Base-by-base conservation (phyloP, 306 rosid genomes). In the Morella rubra region DNA sequence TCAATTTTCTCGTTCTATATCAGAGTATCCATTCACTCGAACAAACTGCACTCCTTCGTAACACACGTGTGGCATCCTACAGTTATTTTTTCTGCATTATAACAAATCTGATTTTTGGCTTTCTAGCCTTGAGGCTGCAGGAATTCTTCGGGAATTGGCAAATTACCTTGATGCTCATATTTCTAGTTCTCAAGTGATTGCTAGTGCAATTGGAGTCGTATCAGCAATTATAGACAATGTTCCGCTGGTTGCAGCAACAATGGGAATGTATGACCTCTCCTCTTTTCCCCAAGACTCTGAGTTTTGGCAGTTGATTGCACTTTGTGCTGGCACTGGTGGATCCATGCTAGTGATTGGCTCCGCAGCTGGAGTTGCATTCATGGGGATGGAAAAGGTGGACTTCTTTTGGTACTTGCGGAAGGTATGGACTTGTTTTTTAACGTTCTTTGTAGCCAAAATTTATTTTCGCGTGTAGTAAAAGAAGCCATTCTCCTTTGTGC, bases 321-420 rank as follows among this genome's bases (percentile, higher is more conserved):
- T 72, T 64, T 95, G 98, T 62, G 98, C 98, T 12, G 97, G 97
- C 47, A 92, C 98, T 8, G 98, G 98, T 54, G 97, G 99, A 76
- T 95, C 99, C 79, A 92, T 95, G 99, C 84, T 95, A 15, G 67
- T 95, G 71, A 90, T 90, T 79, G 99, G 99, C 74, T 95, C 97
- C 40, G 97, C 97, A 53, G 96, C 99, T 24, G 99, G 99, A 81
- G 97, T 90, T 71, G 97, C 99, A 53, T 90, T 90, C 83, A 92
- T 95, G 99, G 99, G 99, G 78, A 95, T 92, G 99, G 99, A 95
- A 83, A 95, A 89, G 78, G 97, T 95, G 82, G 90, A 95, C 72
- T 95, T 95, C 96, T 86, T 92, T 83, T 95, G 99, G 97, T 95
- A 91, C 87, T 81, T 95, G 1, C 82, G 87, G 72, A 92, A 95